These are phyloP conservation scores for Starmerella gropengiesseri DNA, from an alignment of 805 yeast genomes.

Conservation along the genomic window DNA sequence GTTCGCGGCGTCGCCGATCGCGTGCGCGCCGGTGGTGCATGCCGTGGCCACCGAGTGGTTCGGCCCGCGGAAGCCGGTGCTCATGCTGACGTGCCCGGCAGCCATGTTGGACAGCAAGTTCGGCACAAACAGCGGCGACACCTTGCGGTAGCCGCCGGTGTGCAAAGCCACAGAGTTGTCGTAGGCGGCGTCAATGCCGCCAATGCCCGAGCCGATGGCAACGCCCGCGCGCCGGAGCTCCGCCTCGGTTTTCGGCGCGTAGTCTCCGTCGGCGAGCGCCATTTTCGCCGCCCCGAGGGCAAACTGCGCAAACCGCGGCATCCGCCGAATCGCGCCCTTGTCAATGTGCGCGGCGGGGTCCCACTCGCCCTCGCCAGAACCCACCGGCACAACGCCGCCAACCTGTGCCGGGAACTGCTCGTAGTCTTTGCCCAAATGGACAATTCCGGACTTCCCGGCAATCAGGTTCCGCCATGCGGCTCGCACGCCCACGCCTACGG, in stretches of 20 bases:
- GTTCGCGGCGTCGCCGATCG: slow-evolving; percentile 85
- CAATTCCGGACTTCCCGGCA: slow-evolving; percentile 30
- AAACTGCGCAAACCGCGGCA: slow-evolving; percentile 65
- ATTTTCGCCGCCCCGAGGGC: slow-evolving; percentile 67
- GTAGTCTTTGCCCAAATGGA: slow-evolving; percentile 38
- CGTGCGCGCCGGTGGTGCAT: slow-evolving; percentile 91
- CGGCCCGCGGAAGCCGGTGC: slow-evolving; percentile 69
- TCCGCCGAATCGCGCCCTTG: slow-evolving; percentile 42
- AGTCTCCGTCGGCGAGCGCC: slow-evolving; percentile 61
- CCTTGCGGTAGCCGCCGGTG: slow-evolving; percentile 48
- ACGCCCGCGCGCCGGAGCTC: slow-evolving; percentile 39
- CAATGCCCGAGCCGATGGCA: slow-evolving; percentile 88
- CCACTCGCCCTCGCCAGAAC: slow-evolving; percentile 42
- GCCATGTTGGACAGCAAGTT: slow-evolving; percentile 83
- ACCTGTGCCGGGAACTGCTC: slow-evolving; percentile 55
- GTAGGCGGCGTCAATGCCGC: slow-evolving; percentile 65
- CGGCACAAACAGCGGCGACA: slow-evolving; percentile 83
- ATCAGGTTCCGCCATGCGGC: slow-evolving; percentile 31
- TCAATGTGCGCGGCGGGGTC: slow-evolving; percentile 40
- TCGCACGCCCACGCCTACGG: slow-evolving; percentile 59
- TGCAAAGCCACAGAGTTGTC: slow-evolving; percentile 47
- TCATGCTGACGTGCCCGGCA: slow-evolving; percentile 78
- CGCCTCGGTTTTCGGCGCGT: slow-evolving; percentile 33
- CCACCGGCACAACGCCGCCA: slow-evolving; percentile 62
- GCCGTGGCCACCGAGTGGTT: slow-evolving; percentile 85